Evolutionary conservation across 495 filamentous ascomycete species (phyloP).

Genomic region (Aspergillus steynii): DNA sequence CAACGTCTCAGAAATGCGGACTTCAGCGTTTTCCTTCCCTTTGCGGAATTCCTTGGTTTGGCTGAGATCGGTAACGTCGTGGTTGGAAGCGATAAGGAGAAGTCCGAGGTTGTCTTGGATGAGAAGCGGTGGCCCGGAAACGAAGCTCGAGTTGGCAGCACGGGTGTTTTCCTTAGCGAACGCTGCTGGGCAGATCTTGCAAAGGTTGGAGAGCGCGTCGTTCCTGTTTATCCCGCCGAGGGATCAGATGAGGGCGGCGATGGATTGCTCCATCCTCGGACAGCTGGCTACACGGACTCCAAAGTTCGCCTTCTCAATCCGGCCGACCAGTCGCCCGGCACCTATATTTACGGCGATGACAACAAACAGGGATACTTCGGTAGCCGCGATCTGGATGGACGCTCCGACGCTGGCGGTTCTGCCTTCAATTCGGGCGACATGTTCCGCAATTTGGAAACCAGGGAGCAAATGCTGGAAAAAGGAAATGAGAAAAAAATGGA

Average conservation of each 20-base stretch:
- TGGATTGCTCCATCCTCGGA: conserved; percentile 36
- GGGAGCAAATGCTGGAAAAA: conserved; percentile 92
- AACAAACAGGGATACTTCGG: conserved; percentile 75
- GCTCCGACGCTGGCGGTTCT: conserved; percentile 87
- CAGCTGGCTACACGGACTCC: conserved; percentile 59
- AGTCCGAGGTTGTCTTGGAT: conserved; percentile 84
- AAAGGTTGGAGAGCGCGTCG: conserved; percentile 66
- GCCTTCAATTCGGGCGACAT: conserved; percentile 91
- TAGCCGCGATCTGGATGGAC: conserved; percentile 75
- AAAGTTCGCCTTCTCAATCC: conserved; percentile 68
- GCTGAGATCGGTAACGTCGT: conserved; percentile 79
- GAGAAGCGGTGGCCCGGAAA: conserved; percentile 89
- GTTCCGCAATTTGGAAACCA: conserved; percentile 95
- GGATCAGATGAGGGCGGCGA: conserved; percentile 52
- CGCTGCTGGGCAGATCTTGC: conserved; percentile 90
- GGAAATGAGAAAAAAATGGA: conserved; percentile 87
- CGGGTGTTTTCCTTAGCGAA: conserved; percentile 94
- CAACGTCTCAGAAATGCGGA: conserved; percentile 88
- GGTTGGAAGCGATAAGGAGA: conserved; percentile 90
- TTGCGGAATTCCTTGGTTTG: conserved; percentile 90
- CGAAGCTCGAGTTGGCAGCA: conserved; percentile 86
- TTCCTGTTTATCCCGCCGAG: conserved; percentile 51
- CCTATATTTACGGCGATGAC: conserved; percentile 71
- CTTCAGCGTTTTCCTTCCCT: conserved; percentile 93
- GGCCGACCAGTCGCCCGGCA: conserved; percentile 57